These are phyloP conservation scores for Crotalaria pallida DNA, from an alignment of 306 rosid genomes.

Conservation along the genomic window DNA sequence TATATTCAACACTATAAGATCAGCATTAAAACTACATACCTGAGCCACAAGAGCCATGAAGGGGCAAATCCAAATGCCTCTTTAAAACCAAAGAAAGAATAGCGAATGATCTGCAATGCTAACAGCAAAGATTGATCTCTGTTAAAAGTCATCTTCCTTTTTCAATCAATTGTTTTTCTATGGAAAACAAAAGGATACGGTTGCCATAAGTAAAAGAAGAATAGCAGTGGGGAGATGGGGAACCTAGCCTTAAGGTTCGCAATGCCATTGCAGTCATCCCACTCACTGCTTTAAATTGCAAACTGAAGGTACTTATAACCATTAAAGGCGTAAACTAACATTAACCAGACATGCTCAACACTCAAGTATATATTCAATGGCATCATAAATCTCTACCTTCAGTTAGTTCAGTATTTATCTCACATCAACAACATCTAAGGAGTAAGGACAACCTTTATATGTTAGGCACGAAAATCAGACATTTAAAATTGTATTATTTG, in stretches of 20 bases:
- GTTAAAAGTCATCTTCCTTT: neutral
- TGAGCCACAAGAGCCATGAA: conserved; percentile 84
- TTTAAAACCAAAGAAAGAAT: conserved; percentile 69
- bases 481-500: neutral
- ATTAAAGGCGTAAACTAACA: neutral
- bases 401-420: neutral
- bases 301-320: neutral
- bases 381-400: neutral
- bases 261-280: neutral
- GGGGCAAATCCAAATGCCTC: conserved; percentile 74
- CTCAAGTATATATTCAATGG: neutral
- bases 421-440: neutral
- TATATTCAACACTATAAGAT: neutral
- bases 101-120: conserved; percentile 59
- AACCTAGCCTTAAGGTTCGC: neutral
- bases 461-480: neutral
- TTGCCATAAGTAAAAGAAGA: neutral
- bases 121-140: neutral
- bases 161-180: neutral
- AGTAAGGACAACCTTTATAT: neutral
- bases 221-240: conserved; percentile 5
- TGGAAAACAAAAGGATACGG: conserved; percentile 10
- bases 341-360: neutral
- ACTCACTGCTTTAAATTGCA: neutral
- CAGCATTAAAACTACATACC: conserved; percentile 35